Evolutionary conservation across 2,329 filamentous ascomycete species (phyloP).

Genomic region (Xylariaceae sp.): DNA sequence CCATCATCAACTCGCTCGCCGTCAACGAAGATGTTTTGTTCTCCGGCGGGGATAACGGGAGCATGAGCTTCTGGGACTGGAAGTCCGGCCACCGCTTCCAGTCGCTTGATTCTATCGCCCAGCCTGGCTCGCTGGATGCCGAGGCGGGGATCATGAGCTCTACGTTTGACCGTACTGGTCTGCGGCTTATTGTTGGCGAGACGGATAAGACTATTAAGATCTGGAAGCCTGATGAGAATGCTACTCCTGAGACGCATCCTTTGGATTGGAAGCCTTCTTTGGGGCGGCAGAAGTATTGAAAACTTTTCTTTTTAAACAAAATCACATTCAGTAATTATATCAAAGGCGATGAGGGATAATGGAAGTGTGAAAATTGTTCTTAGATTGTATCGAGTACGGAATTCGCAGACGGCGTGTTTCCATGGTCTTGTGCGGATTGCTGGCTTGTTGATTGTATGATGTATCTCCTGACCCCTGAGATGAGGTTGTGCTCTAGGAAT

Average conservation of each 20-base stretch:
- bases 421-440: background rate
- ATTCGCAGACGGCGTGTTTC: background rate
- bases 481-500: too few relatives aligned
- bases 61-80: conserved; percentile 98
- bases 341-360: too few relatives aligned
- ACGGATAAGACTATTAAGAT: conserved; percentile 98
- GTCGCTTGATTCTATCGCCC: conserved; percentile 81
- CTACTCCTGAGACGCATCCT: conserved; percentile 86
- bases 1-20: conserved; percentile 89
- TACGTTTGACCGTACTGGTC: conserved; percentile 83
- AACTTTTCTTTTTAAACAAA: background rate
- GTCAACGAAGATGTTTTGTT: conserved; percentile 95
- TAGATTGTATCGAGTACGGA: background rate
- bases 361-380: background rate
- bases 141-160: conserved; percentile 94
- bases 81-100: conserved; percentile 94
- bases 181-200: conserved; percentile 89
- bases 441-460: background rate
- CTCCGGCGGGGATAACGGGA: conserved; percentile 92
- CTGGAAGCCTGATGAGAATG: conserved; percentile 90
- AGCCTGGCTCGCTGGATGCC: conserved; percentile 89
- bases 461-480: background rate
- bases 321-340: too few relatives aligned
- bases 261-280: conserved; percentile 86
- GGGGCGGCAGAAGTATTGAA: conserved; percentile 68